Evolutionary conservation across 2,329 filamentous ascomycete species (phyloP).

Genomic region (Aspergillus sp.): DNA sequence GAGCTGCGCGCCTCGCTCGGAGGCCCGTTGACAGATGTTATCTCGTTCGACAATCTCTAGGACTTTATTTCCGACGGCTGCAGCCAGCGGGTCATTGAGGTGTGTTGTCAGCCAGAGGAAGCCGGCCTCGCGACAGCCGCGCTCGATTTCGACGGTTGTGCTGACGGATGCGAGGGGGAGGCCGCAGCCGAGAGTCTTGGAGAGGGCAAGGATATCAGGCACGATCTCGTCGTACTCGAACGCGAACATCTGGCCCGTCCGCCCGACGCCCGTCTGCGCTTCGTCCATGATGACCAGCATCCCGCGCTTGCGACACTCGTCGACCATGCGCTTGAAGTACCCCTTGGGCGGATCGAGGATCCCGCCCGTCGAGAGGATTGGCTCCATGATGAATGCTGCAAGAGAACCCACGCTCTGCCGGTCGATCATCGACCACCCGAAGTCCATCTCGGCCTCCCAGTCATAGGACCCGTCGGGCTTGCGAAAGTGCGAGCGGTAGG

Average conservation of each 20-base stretch:
- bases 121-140: constrained; percentile 52
- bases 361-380: constrained; percentile 63
- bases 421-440: constrained; percentile 66
- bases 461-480: constrained; percentile 65
- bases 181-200: constrained; percentile 66
- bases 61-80: constrained; percentile 64
- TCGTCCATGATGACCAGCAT: constrained; percentile 66
- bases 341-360: constrained; percentile 64
- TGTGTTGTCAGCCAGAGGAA: constrained; percentile 67
- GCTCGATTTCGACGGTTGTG: constrained; percentile 59
- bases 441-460: constrained; percentile 68
- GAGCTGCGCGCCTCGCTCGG: constrained; percentile 51
- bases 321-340: constrained; percentile 61
- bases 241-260: constrained; percentile 63
- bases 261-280: constrained; percentile 63
- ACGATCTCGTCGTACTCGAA: constrained; percentile 57
- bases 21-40: constrained; percentile 53
- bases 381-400: constrained; percentile 66
- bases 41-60: constrained; percentile 65
- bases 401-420: constrained; percentile 63
- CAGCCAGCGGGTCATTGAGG: constrained; percentile 65
- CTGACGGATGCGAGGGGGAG: constrained; percentile 63
- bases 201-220: constrained; percentile 64
- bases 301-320: constrained; percentile 56
- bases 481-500: constrained; percentile 66